Percentiles rank a stretch among this genome's conserved stretches.
phyloP scores from a whole-genome alignment of 2,329 filamentous ascomycete genomes.

The Hymenoscyphus fructigenus region DNA sequence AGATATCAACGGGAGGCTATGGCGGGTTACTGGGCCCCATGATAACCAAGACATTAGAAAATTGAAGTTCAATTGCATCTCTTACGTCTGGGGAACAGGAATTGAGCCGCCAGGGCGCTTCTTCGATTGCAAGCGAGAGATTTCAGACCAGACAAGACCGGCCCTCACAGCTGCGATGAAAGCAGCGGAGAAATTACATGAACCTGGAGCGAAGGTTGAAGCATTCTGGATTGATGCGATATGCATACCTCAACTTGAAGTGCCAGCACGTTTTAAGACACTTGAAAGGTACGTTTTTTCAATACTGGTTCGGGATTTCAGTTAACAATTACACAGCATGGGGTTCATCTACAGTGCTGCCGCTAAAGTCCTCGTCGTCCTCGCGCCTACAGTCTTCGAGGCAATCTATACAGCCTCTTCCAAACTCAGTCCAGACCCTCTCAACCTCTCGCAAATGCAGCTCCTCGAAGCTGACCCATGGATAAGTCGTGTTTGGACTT shows the following conservation, averaged over 20 bases:
- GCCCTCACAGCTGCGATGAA: slow-evolving; percentile 21
- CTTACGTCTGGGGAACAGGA: slow-evolving; percentile 23
- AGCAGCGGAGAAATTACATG: slow-evolving; percentile 11
- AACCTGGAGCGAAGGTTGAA: slow-evolving; percentile 11
- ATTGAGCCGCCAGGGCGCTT: slow-evolving; percentile 19
- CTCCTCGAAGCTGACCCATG: not conserved
- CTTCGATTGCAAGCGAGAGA: slow-evolving; percentile 20
- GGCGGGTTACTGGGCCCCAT: slow-evolving; percentile 19
- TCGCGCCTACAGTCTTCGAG: not conserved
- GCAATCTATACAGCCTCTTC: not conserved
- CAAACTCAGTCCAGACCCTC: not conserved
- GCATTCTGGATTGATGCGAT: slow-evolving; percentile 26
- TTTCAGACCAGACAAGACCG: slow-evolving; percentile 22
- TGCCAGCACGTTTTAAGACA: slow-evolving; percentile 14
- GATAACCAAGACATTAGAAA: slow-evolving; percentile 4
- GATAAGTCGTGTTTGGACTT: not conserved
- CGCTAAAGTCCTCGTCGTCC: not conserved
- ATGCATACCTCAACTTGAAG: slow-evolving; percentile 21
- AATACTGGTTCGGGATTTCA: not conserved
- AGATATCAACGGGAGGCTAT: slow-evolving; percentile 20
- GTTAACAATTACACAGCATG: not conserved
- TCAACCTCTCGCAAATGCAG: not conserved
- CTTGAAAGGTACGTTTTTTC: slow-evolving; percentile 19
- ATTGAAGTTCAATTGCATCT: slow-evolving; percentile 22
- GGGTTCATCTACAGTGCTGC: not conserved